These are phyloP conservation scores for Fusarium sp. DNA, from an alignment of 2,329 filamentous ascomycete species.

Conservation along the genomic window DNA sequence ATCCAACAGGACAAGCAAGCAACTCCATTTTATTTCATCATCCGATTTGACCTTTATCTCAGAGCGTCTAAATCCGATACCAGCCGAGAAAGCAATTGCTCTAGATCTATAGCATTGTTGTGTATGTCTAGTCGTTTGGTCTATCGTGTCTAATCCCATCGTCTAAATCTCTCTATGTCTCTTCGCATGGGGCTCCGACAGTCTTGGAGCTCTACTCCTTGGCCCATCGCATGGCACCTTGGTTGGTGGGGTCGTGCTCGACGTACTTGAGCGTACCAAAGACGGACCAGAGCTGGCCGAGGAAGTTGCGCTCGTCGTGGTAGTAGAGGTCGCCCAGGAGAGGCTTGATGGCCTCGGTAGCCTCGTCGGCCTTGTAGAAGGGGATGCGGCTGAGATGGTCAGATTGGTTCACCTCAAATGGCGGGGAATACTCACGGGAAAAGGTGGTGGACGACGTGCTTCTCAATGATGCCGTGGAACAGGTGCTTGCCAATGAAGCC, in stretches of 20 bases:
- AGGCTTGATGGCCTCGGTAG: conserved; percentile 77
- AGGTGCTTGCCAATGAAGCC: conserved; percentile 71
- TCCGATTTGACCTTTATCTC: neutral
- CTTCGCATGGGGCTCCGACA: neutral
- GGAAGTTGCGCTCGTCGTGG: conserved; percentile 44
- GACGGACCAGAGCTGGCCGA: conserved; percentile 45
- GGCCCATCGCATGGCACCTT: conserved; percentile 42
- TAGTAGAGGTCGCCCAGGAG: conserved; percentile 96
- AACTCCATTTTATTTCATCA: neutral
- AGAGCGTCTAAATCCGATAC: neutral
- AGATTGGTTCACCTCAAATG: neutral
- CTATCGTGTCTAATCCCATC: conserved; percentile 20
- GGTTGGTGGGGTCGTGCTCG: conserved; percentile 41
- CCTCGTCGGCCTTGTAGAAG: conserved; percentile 64
- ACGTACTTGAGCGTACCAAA: conserved; percentile 47
- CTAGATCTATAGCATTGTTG: conserved; percentile 25
- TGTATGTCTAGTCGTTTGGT: conserved; percentile 5
- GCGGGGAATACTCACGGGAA: conserved; percentile 52
- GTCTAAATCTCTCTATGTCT: conserved; percentile 15
- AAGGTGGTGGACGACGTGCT: conserved; percentile 72
- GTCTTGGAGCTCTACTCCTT: conserved; percentile 40
- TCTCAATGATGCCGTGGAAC: conserved; percentile 72
- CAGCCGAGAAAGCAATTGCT: conserved; percentile 21
- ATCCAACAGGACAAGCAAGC: neutral
- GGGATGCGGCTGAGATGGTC: conserved; percentile 44